Base-by-base conservation (phyloP, 257 asterid species). In the Linderniella brevidens region DNA sequence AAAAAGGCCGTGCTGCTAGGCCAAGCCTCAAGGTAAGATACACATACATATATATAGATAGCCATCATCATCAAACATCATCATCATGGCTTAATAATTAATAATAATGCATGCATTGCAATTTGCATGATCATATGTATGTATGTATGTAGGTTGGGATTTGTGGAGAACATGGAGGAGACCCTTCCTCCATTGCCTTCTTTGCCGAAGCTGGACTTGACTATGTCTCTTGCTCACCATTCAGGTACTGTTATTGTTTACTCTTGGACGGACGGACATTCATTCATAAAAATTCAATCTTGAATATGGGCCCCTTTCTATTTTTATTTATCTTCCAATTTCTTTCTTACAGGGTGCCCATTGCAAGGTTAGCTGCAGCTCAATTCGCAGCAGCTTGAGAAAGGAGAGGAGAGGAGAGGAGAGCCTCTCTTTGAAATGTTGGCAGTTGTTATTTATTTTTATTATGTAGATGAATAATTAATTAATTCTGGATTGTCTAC, bases 311-410 rank as follows among this genome's bases (percentile, higher is more conserved):
- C n/a, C n/a, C n/a, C n/a, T n/a, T n/a, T n/a, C n/a, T 13, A 48
- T 17, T n/a, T 19, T 42, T 10, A 41, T 9, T 13, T 37, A n/a
- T n/a, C n/a, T n/a, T n/a, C n/a, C n/a, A n/a, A 18, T 38, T 32
- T 35, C 9, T 11, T 11, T 15, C 19, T 10, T n/a, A 8, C 64
- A 83, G 97, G 77, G 84, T 87, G 63, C 97, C 97, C 0, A 84
- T 87, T 72, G 97, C 95, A 54, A 80, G 97, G 92, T 71, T 87
- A 8, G 97, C 95, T 61, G 95, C 90, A 53, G 97, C 97, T 41
- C 95, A 87, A 71, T 84, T 69, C 61, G 93, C 69, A 46, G 82
- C 60, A 3, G n/a, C n/a, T n/a, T n/a, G n/a, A n/a, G n/a, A n/a
- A n/a, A n/a, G n/a, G n/a, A n/a, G n/a, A n/a, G n/a, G n/a, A n/a